These are phyloP conservation scores for Boechera stricta DNA, from an alignment of 345 rosid genomes.

Conservation along the genomic window DNA sequence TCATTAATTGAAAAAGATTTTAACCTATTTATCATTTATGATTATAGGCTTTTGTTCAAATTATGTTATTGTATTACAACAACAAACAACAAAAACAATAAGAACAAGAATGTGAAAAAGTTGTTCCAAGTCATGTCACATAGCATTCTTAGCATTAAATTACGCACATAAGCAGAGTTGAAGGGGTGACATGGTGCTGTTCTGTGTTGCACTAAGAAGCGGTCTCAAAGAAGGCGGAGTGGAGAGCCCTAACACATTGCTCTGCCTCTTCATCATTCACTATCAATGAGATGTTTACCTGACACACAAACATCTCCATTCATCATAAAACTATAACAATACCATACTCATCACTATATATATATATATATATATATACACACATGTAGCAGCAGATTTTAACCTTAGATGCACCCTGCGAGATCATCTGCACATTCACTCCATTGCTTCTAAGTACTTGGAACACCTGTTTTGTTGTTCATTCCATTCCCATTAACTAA, in stretches of 20 bases:
- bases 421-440: slow-evolving; percentile 95
- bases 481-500: slow-evolving; percentile 2
- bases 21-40: not conserved
- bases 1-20: not conserved
- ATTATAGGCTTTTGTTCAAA: not conserved
- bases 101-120: slow-evolving; percentile 18
- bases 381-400: not conserved
- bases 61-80: slow-evolving; percentile 2
- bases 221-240: slow-evolving; percentile 69
- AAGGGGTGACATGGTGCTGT: not conserved
- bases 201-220: slow-evolving; percentile 29
- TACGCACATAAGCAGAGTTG: slow-evolving; percentile 1
- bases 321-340: slow-evolving; percentile 10
- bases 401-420: slow-evolving; percentile 99
- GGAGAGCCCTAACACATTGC: slow-evolving; percentile 84
- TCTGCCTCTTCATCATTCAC: slow-evolving; percentile 84
- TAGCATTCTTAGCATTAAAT: slow-evolving; percentile 16
- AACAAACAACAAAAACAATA: not conserved
- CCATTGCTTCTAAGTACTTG: slow-evolving; percentile 77
- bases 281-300: slow-evolving; percentile 93
- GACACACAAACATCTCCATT: not conserved
- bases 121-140: slow-evolving; percentile 27
- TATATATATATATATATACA: not conserved
- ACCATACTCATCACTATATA: not conserved
- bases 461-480: slow-evolving; percentile 59